phyloP scores from a whole-genome alignment of 1,284 basidiomycete species.

The Gymnopus androsaceus region DNA sequence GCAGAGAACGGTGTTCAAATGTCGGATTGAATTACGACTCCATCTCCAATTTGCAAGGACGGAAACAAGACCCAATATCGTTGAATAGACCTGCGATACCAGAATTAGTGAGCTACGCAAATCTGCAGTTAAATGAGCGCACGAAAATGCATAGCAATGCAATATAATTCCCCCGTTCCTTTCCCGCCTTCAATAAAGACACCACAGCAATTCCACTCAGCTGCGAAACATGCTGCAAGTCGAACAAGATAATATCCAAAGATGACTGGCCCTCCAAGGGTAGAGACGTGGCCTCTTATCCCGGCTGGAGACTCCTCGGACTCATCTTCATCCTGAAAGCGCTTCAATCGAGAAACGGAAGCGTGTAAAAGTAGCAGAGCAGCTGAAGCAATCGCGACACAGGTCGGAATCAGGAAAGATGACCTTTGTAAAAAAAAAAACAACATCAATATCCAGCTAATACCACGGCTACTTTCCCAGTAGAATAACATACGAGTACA shows the following conservation, averaged over 20 bases:
- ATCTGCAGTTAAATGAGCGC: background rate
- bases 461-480: background rate
- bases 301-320: background rate
- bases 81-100: constrained; percentile 4
- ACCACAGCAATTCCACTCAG: background rate
- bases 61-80: constrained; percentile 9
- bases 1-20: constrained; percentile 20
- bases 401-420: constrained; percentile 4
- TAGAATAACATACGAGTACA: background rate
- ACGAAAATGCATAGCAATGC: constrained; percentile 3
- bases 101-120: background rate
- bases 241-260: constrained; percentile 6
- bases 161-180: background rate
- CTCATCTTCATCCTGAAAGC: no score
- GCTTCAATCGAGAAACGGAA: background rate
- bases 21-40: constrained; percentile 14
- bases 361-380: constrained; percentile 4
- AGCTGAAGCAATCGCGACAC: constrained; percentile 2
- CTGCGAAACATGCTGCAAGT: background rate
- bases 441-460: background rate
- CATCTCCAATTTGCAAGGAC: background rate
- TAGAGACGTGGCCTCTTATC: background rate
- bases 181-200: background rate
- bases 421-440: background rate
- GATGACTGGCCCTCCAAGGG: constrained; percentile 6